These are phyloP conservation scores for Trichosporon coremiiforme DNA, from an alignment of 1,284 basidiomycete species.

Conservation along the genomic window DNA sequence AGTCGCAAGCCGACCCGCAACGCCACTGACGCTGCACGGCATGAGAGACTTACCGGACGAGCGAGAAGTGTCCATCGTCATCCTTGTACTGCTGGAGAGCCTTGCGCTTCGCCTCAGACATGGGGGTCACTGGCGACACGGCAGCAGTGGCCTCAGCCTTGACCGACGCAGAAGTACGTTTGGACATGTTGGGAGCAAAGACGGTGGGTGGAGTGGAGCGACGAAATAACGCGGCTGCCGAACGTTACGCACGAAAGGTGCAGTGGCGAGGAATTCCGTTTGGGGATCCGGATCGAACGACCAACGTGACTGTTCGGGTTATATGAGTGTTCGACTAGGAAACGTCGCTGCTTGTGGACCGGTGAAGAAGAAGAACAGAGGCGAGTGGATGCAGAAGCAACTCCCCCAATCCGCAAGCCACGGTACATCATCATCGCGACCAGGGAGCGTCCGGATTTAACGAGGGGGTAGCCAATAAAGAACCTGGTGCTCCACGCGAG, in stretches of 20 bases:
- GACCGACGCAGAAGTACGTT: conserved; percentile 13
- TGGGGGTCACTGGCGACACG: not conserved
- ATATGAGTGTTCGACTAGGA: not conserved
- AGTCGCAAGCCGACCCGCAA: not conserved
- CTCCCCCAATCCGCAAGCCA: conserved; percentile 13
- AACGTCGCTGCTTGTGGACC: not conserved
- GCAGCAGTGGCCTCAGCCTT: not conserved
- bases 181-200: not conserved
- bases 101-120: conserved; percentile 58
- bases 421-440: conserved; percentile 8
- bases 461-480: conserved; percentile 1
- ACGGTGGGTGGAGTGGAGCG: conserved; percentile 3
- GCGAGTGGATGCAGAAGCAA: conserved; percentile 2
- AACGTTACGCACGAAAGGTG: not conserved
- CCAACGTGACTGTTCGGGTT: not conserved
- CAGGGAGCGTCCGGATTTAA: not conserved
- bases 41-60: conserved; percentile 71
- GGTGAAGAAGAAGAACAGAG: conserved; percentile 5
- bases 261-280: not conserved
- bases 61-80: conserved; percentile 88
- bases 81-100: conserved; percentile 81
- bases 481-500: conserved; percentile 18
- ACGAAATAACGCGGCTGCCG: not conserved
- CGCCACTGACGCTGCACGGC: conserved; percentile 9
- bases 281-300: not conserved